Evolutionary conservation across 2,329 filamentous ascomycete genomes (phyloP), one percentile per base, ranked within the genome.

Genomic region (Ophiosphaerella herpotricha): DNA sequence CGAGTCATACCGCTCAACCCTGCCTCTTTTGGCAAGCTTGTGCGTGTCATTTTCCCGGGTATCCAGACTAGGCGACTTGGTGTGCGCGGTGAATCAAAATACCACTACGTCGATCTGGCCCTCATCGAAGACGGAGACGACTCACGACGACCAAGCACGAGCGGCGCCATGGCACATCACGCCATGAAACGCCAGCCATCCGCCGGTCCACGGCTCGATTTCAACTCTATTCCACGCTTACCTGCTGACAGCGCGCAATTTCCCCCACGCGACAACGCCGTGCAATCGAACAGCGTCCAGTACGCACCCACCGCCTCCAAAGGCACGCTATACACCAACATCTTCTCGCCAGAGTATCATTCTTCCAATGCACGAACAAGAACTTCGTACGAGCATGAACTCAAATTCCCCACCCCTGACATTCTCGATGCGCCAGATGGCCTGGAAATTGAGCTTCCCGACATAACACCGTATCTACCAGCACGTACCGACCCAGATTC

Each of bases 71-170:
- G 94, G 51, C 85, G 94, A 57, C 80, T 99, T 11, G 94, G 94
- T 55, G 92, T 97, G 39, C 86, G 94, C 45, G 94, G 94, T 57
- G 93, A 97, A 76, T 99, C 94, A 12, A 99, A 99, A 72, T 99
- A 99, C 72, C 94, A 99, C 74, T 99, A 99, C 66, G 80, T 81
- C 41, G 80, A 82, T 57, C 72, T 82, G 33, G 78, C 77, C 34
- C 75, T 81, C 31, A 75, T 75, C 42, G 65, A 66, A 12, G 66
- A 70, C 36, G 57, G 43, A 18, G 65, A 68, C 38, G 63, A 66
- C 11, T 35, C 49, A 14, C 58, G 60, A 8, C 59, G 63, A 14
- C 52, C 61, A 36, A 63, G 54, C 34, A 42, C 39, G 18, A 57
- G 55, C 36, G 59, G 59, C 24, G 54, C 60, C n/a, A 56, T 53